A percentile compares a stretch with the other conserved stretches of the same genome.
Conservation (phyloP, 1,139 yeast species). For the Scheffersomyces quercinus region DNA sequence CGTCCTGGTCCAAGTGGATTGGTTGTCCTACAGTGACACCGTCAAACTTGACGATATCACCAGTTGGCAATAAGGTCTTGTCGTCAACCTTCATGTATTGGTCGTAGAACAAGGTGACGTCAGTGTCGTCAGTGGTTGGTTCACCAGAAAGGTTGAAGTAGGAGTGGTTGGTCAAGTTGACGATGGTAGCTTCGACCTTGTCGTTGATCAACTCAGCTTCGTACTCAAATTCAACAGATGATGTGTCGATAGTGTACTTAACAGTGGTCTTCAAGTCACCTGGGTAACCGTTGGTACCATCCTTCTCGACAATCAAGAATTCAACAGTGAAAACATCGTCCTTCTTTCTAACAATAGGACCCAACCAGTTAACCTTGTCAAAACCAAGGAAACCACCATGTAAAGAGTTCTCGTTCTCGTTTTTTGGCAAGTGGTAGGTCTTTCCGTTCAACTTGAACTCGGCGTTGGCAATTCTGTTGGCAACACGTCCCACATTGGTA, state of each 20-base stretch:
- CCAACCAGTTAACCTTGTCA: conserved; percentile 49
- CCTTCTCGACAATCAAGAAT: conserved; percentile 43
- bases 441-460: conserved; percentile 41
- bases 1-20: conserved; percentile 23
- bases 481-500: conserved; percentile 64
- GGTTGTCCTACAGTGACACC: conserved; percentile 23
- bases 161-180: conserved; percentile 65
- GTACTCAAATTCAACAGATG: conserved; percentile 45
- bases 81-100: conserved; percentile 40
- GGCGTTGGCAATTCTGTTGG: conserved; percentile 59
- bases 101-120: conserved; percentile 27
- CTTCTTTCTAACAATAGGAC: conserved; percentile 46
- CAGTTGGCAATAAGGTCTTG: conserved; percentile 50
- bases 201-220: conserved; percentile 42
- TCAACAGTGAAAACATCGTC: conserved; percentile 35
- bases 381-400: conserved; percentile 57
- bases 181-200: conserved; percentile 46
- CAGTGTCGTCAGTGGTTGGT: conserved; percentile 33
- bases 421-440: conserved; percentile 39
- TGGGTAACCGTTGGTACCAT: conserved; percentile 57
- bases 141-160: conserved; percentile 48
- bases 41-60: conserved; percentile 33
- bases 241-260: conserved; percentile 38
- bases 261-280: conserved; percentile 48
- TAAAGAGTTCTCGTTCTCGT: conserved; percentile 45